phyloP scores from a whole-genome alignment of 192 early-diverging fungal genomes.

The Phycomyces blakesleeanus region DNA sequence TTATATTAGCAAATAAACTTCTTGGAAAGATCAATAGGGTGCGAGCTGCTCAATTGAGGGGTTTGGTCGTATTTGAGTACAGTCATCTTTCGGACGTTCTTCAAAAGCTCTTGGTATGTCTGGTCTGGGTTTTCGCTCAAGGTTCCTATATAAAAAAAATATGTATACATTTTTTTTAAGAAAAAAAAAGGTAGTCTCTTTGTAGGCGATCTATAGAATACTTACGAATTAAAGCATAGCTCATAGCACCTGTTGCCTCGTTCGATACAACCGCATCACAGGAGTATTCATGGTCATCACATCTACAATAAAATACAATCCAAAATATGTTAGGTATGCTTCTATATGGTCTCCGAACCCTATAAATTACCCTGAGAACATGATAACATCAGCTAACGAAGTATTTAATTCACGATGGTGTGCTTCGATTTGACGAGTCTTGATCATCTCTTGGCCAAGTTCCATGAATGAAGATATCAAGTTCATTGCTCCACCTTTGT shows the following conservation, averaged over 20 bases:
- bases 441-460: slow-evolving; percentile 42
- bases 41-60: slow-evolving; percentile 71
- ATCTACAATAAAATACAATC: slow-evolving; percentile 31
- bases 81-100: slow-evolving; percentile 63
- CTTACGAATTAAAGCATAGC: slow-evolving; percentile 65
- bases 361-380: slow-evolving; percentile 67
- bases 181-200: not conserved
- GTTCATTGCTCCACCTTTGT: slow-evolving; percentile 38
- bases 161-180: no score
- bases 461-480: slow-evolving; percentile 32
- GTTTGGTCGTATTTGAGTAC: slow-evolving; percentile 63
- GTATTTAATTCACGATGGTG: slow-evolving; percentile 33
- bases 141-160: not conserved
- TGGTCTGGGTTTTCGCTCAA: slow-evolving; percentile 43
- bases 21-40: slow-evolving; percentile 45
- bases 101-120: slow-evolving; percentile 71
- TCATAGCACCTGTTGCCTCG: slow-evolving; percentile 70
- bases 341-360: not conserved
- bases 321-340: not conserved
- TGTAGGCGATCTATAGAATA: not conserved
- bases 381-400: slow-evolving; percentile 66
- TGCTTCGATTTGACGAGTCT: slow-evolving; percentile 26
- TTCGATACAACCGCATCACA: slow-evolving; percentile 62
- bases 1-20: slow-evolving; percentile 12
- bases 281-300: slow-evolving; percentile 79